Evolutionary conservation across 352 stramenopile genomes (phyloP).

Genomic region (Phytopythium chamaehyphon): DNA sequence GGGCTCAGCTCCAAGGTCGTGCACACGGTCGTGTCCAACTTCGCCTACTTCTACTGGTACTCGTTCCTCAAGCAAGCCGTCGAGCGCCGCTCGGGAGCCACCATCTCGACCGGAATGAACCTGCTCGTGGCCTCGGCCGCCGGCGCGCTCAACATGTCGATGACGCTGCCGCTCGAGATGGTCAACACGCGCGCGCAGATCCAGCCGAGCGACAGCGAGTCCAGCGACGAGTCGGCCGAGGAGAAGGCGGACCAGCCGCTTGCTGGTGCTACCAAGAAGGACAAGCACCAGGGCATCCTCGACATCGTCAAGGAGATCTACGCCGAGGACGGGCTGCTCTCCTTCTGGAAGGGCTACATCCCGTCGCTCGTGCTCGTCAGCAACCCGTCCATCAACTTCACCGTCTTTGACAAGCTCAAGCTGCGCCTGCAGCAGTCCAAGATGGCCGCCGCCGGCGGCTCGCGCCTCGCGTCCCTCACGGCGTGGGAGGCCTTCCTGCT

Average conservation of each 20-base stretch:
- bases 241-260: slow-evolving; percentile 8
- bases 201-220: slow-evolving; percentile 37
- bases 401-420: slow-evolving; percentile 86
- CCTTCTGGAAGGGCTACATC: slow-evolving; percentile 88
- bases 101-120: slow-evolving; percentile 63
- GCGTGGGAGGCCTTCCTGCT: slow-evolving; percentile 77
- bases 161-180: slow-evolving; percentile 85
- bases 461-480: slow-evolving; percentile 46
- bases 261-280: not conserved
- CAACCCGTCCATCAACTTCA: slow-evolving; percentile 90
- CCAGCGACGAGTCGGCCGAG: slow-evolving; percentile 29
- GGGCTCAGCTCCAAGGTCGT: slow-evolving; percentile 72
- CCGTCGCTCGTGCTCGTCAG: slow-evolving; percentile 85
- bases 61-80: slow-evolving; percentile 68
- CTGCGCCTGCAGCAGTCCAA: slow-evolving; percentile 51
- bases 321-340: slow-evolving; percentile 56
- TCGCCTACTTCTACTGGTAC: slow-evolving; percentile 87
- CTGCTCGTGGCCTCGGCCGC: slow-evolving; percentile 71
- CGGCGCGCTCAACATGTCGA: slow-evolving; percentile 84
- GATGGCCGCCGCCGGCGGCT: slow-evolving; percentile 31
- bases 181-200: slow-evolving; percentile 87
- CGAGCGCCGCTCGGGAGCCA: slow-evolving; percentile 40
- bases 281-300: slow-evolving; percentile 35
- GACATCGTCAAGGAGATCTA: slow-evolving; percentile 58
- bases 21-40: slow-evolving; percentile 75